Base-by-base conservation (phyloP, 768 basidiomycete species). In the Mycena crocata region DNA sequence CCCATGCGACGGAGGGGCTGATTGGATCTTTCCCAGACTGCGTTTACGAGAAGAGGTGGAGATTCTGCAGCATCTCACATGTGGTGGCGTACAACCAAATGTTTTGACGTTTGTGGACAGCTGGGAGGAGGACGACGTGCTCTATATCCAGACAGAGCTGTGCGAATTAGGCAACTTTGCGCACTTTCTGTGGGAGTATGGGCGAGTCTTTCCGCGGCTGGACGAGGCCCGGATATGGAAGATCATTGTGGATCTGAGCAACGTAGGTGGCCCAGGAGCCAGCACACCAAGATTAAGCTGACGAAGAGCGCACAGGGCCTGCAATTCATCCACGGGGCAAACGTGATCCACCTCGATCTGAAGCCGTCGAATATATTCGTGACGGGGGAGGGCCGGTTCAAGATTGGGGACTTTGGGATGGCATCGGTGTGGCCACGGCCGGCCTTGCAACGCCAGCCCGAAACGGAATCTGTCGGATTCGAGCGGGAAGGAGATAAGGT, bases 341-440 rank as follows among this genome's bases (percentile, higher is more conserved):
- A 92, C 60, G 89, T 98, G 63, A 92, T 99, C 54, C 98, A 99
- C 81, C 87, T 99, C 59, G 98, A 99, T 81, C 80, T 99, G 69
- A 99, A 99, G 82, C 98, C 98, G 15, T 95, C 95, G 45, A 99
- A 99, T 77, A 91, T 99, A 55, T 95, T 99, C 75, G 85, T 99
- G 72, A 95, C 94, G 13, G 84, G 84, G 10, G 87, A 90, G 45
- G 98, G 98, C 2, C 87, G 92, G 48, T 92, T 99, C 82, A 95
- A 95, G 82, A 95, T 99, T 76, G 97, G 97, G 10, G 98, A 99
- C 78, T 98, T 99, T 81, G 98, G 98, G 12, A 95, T 99, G 90
- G 96, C 97, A n/a, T 94, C 94, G 8, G 73, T 95, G 57, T 96
- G 94, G 93, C 95, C 95, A 1, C 83, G 95, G 40, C 17, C 34